phyloP scores from a whole-genome alignment of 1,139 yeast species.

The Lodderomyces elongisporus region DNA sequence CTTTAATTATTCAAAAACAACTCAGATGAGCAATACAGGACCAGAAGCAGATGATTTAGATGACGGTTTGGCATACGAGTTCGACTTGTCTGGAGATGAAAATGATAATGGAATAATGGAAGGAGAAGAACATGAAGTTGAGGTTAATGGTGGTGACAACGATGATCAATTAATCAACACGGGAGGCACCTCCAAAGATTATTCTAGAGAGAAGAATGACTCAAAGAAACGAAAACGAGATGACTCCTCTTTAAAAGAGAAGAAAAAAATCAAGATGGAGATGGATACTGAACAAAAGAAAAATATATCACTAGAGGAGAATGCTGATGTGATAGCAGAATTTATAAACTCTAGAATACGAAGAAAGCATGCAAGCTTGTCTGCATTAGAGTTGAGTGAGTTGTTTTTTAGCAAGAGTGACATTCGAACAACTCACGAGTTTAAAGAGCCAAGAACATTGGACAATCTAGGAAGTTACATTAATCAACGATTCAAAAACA shows the following conservation, averaged over 20 bases:
- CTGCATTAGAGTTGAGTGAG: conserved; percentile 61
- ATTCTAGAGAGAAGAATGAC: conserved; percentile 4
- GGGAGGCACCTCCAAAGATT: conserved; percentile 9
- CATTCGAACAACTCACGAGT: conserved; percentile 50
- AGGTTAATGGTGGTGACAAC: conserved; percentile 11
- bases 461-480: conserved; percentile 46
- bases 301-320: conserved; percentile 40
- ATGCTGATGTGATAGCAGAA: conserved; percentile 56
- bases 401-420: conserved; percentile 44
- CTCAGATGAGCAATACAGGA: too few species aligned
- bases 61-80: conserved; percentile 59
- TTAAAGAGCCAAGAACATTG: conserved; percentile 40
- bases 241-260: conserved; percentile 29
- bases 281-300: conserved; percentile 49
- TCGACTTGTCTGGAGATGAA: conserved; percentile 27
- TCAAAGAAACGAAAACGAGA: conserved; percentile 10
- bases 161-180: too few species aligned
- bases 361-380: conserved; percentile 49
- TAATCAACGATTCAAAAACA: conserved; percentile 36
- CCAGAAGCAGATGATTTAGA: conserved; percentile 53
- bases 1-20: too few species aligned
- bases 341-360: conserved; percentile 50
- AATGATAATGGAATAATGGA: conserved; percentile 12
- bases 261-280: conserved; percentile 58
- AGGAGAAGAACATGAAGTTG: conserved; percentile 6